A percentile compares a stretch with the other conserved stretches of the same genome.
These are phyloP conservation scores for Cicer judaicum DNA, from an alignment of 306 rosid species.

Conservation along the genomic window DNA sequence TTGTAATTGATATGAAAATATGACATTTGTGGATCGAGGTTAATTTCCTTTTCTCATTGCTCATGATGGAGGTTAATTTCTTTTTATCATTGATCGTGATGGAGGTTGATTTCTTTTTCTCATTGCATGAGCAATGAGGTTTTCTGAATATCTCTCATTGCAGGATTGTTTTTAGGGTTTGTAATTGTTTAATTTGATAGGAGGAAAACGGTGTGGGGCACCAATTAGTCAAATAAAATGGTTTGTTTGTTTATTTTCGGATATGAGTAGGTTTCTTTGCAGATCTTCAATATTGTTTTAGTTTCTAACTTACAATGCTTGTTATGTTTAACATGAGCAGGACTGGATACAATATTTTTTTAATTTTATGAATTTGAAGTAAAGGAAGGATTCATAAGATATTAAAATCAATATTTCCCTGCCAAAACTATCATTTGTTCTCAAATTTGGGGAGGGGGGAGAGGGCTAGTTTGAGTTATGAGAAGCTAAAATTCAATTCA, in stretches of 20 bases:
- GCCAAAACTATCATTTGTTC: not conserved
- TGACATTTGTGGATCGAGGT: not conserved
- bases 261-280: not conserved
- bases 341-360: not conserved
- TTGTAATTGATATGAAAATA: not conserved
- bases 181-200: not conserved
- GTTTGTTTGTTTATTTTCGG: not conserved
- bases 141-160: not conserved
- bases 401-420: not conserved
- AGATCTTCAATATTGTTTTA: constrained; percentile 22
- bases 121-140: not conserved
- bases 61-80: no score
- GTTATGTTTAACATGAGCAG: not conserved
- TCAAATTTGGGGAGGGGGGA: not conserved
- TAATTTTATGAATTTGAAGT: not conserved
- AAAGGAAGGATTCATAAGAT: not conserved
- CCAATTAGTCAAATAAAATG: not conserved
- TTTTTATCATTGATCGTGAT: not conserved
- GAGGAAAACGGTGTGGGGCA: not conserved
- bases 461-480: not conserved
- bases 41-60: no score
- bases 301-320: not conserved
- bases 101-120: not conserved
- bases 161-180: not conserved
- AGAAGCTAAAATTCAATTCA: not conserved